Base-by-base conservation (phyloP, 1,139 yeast genomes). In the Kodamaea derodonti region DNA sequence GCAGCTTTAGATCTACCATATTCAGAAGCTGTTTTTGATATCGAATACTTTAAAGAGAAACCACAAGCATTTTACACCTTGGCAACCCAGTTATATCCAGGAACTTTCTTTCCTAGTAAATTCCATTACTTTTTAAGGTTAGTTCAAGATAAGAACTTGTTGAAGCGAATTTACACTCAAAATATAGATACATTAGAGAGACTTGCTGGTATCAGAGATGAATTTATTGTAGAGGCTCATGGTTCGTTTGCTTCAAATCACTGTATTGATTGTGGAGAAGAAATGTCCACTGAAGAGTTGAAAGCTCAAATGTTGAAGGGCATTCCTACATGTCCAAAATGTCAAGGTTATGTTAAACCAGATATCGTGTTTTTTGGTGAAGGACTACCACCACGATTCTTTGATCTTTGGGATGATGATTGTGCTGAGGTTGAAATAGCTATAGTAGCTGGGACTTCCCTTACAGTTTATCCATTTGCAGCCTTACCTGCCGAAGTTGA, bases 321-420 rank as follows among this genome's bases (percentile, higher is more conserved):
- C 1, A 70, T 77, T 24, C 87, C 88, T 1, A 47, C 41, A 2
- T 76, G 81, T 43, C 27, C 43, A 3, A 52, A 60, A 29, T 90
- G 97, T 58, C 49, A 63, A 2, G 95, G 95, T 0, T 70, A 78
- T 27, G 88, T 92, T 23, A 90, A 90, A 51, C 98, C 97, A 0
- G 94, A 86, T 49, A 92, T 90, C 44, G 95, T 86, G 0, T 90
- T 90, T 50, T 90, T 88, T 60, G 97, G 97, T 1, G 97, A 90
- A 57, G 75, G 80, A 1, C 64, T 90, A 15, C 97, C 97, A 0
- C 49, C 47, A 1, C 62, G 65, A 37, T 85, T 88, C 51, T 88
- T 84, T 56, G 75, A 75, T 2, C 45, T 54, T 23, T 84, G 90
- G 81, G 86, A 81, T 3, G 66, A 72, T 13, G 96, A 87, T 48